A percentile compares a stretch with the other conserved stretches of the same genome.
Conservation (phyloP, 2,329 filamentous ascomycete genomes). For the Chaetothyriales sp. region DNA sequence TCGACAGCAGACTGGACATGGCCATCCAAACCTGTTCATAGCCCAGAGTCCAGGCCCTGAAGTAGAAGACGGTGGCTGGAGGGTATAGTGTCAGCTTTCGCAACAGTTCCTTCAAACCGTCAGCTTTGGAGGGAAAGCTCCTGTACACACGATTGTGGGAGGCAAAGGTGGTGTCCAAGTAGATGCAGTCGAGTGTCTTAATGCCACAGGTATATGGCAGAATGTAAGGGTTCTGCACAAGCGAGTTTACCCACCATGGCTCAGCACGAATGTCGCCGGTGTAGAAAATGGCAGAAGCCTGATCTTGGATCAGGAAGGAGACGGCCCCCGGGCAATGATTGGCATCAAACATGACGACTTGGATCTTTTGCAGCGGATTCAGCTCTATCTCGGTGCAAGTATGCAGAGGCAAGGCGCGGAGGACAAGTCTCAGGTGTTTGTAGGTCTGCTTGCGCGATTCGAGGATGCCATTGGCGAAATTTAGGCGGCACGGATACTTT, state of each 20-base stretch:
- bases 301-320: slow-evolving; percentile 78
- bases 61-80: slow-evolving; percentile 60
- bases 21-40: slow-evolving; percentile 89
- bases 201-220: slow-evolving; percentile 56
- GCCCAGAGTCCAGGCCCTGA: slow-evolving; percentile 81
- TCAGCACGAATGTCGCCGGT: slow-evolving; percentile 79
- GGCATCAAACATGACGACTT: slow-evolving; percentile 74
- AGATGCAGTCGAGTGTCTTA: slow-evolving; percentile 61
- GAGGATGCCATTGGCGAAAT: slow-evolving; percentile 61
- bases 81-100: slow-evolving; percentile 54
- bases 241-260: slow-evolving; percentile 64
- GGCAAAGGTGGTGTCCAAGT: slow-evolving; percentile 75
- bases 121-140: slow-evolving; percentile 49
- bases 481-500: slow-evolving; percentile 63
- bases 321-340: slow-evolving; percentile 84
- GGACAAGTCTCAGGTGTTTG: slow-evolving; percentile 53
- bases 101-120: slow-evolving; percentile 61
- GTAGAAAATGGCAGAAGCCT: slow-evolving; percentile 60
- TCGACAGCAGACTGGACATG: slow-evolving; percentile 53
- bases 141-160: slow-evolving; percentile 34
- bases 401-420: slow-evolving; percentile 69
- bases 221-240: slow-evolving; percentile 56
- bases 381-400: slow-evolving; percentile 66
- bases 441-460: slow-evolving; percentile 63
- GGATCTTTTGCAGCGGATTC: slow-evolving; percentile 49